Evolutionary conservation across 768 basidiomycete genomes (phyloP).

Genomic region (Collybia sordida): DNA sequence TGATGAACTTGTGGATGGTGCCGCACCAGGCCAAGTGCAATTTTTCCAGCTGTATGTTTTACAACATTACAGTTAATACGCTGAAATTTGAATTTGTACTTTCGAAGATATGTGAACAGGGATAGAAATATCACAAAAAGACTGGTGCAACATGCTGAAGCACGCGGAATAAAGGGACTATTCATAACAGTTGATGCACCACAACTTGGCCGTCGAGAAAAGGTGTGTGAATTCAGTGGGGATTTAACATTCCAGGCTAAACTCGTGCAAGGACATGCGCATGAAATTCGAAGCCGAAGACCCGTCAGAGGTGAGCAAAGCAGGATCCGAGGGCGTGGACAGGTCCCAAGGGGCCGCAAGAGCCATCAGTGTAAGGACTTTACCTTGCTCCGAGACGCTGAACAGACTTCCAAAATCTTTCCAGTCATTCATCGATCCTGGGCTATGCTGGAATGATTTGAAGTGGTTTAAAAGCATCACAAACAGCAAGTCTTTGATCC

Average conservation of each 20-base stretch:
- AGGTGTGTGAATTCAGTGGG: slow-evolving; percentile 33
- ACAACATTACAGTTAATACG: background rate
- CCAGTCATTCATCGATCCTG: slow-evolving; percentile 95
- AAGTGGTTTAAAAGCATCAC: slow-evolving; percentile 82
- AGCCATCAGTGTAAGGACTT: slow-evolving; percentile 76
- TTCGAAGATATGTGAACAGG: slow-evolving; percentile 81
- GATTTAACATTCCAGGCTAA: background rate
- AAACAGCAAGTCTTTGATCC: slow-evolving; percentile 36
- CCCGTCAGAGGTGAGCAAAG: slow-evolving; percentile 52
- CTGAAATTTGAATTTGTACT: background rate
- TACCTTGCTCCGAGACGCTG: too few relatives aligned
- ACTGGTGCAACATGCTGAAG: slow-evolving; percentile 88
- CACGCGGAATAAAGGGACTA: slow-evolving; percentile 85
- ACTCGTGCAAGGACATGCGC: slow-evolving; percentile 72
- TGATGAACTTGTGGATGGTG: slow-evolving; percentile 91
- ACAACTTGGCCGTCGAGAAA: slow-evolving; percentile 90
- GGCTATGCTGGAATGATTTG: slow-evolving; percentile 83
- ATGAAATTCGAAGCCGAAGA: slow-evolving; percentile 91
- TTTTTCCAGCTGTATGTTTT: slow-evolving; percentile 77
- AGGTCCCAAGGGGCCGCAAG: slow-evolving; percentile 90
- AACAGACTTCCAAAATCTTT: too few relatives aligned
- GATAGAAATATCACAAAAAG: slow-evolving; percentile 83
- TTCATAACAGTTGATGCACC: slow-evolving; percentile 99
- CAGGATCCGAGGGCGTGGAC: slow-evolving; percentile 60
- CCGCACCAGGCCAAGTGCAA: slow-evolving; percentile 74